phyloP scores from a whole-genome alignment of 2,329 filamentous ascomycete genomes.

The Beauveria australis region DNA sequence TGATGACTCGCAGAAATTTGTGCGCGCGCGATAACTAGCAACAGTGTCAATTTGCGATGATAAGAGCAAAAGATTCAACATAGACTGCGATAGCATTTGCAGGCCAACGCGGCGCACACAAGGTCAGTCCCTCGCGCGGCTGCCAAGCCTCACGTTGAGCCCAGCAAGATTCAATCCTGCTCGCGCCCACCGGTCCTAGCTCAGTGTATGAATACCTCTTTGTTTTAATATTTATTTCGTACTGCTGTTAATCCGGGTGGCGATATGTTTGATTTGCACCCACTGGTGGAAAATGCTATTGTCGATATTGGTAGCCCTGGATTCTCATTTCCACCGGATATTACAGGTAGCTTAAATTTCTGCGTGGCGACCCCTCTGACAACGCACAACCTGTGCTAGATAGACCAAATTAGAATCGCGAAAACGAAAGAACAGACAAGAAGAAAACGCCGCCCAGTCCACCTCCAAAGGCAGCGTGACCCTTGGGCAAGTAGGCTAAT shows the following conservation, averaged over 20 bases:
- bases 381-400: background rate
- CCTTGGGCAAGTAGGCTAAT: background rate
- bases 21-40: background rate
- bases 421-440: background rate
- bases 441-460: background rate
- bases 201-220: background rate
- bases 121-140: background rate
- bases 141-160: background rate
- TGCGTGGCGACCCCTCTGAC: background rate
- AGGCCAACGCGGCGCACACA: background rate
- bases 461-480: background rate
- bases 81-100: background rate
- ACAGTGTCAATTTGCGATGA: background rate
- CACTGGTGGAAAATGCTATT: background rate
- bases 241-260: background rate
- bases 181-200: background rate
- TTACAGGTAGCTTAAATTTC: background rate
- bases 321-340: slow-evolving; percentile 6
- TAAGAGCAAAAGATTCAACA: too few species aligned
- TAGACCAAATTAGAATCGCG: background rate
- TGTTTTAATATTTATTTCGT: too few species aligned
- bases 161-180: background rate
- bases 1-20: background rate
- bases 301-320: background rate
- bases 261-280: background rate